Percentiles rank a stretch among this genome's conserved stretches.
Evolutionary conservation across 257 asterid species (phyloP).

Genomic region (Primulina huaijiensis): DNA sequence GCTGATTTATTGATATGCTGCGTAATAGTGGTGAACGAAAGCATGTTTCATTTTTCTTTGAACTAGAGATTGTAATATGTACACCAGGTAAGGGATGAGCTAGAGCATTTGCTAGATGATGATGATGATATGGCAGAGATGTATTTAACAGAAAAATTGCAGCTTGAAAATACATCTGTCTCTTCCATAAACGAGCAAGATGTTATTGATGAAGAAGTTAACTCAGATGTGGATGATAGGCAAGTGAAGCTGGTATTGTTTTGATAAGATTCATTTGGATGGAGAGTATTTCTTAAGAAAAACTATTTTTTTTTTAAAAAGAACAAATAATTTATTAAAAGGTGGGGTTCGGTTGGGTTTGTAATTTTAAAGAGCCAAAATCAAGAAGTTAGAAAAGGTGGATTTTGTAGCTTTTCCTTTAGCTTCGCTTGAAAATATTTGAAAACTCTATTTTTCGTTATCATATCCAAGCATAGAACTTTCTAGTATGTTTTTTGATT

Average conservation of each 20-base stretch:
- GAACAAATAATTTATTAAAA: too few relatives aligned
- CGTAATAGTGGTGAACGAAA: not conserved
- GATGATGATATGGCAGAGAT: slow-evolving; percentile 98
- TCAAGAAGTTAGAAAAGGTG: not conserved
- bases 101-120: slow-evolving; percentile 93
- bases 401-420: not conserved
- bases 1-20: not conserved
- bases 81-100: slow-evolving; percentile 87
- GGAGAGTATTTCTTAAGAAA: not conserved
- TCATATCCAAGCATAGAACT: not conserved
- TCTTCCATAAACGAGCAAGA: slow-evolving; percentile 59
- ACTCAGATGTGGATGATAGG: slow-evolving; percentile 56
- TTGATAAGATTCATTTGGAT: not conserved
- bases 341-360: not conserved
- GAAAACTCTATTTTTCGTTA: not conserved
- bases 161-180: slow-evolving; percentile 61
- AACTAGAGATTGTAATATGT: slow-evolving; percentile 16
- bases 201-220: slow-evolving; percentile 48
- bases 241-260: slow-evolving; percentile 24
- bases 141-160: slow-evolving; percentile 87
- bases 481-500: not conserved
- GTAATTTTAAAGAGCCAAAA: not conserved
- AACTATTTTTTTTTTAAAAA: too few relatives aligned
- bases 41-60: slow-evolving; percentile 11
- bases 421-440: not conserved